Percentiles rank a stretch among this genome's conserved stretches.
Evolutionary conservation across 345 rosid genomes (phyloP).

Genomic region (Kandelia obovata): DNA sequence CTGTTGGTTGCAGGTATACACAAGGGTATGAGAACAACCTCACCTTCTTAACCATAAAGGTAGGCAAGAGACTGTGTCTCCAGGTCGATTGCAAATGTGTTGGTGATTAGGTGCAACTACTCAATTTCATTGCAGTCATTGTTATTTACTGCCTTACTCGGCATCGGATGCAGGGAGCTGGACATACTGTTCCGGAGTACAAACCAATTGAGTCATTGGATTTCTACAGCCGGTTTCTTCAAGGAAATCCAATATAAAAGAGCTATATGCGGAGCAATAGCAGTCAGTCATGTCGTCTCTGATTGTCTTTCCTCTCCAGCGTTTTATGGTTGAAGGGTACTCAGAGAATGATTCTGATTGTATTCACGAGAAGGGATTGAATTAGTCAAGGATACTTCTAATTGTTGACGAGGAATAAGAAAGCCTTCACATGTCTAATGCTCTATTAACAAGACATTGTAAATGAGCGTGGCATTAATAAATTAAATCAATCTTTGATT

Average conservation of each 20-base stretch:
- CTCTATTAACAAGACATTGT: no score
- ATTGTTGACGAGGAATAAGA: no score
- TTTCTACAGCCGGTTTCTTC: slow-evolving; percentile 72
- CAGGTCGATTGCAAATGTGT: not conserved
- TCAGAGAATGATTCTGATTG: no score
- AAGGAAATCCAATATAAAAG: slow-evolving; percentile 44
- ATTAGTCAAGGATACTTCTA: no score
- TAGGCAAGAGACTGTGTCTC: slow-evolving; percentile 5
- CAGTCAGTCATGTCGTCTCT: no score
- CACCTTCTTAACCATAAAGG: slow-evolving; percentile 80
- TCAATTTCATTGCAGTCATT: no score
- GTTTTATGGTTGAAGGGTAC: no score
- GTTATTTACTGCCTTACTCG: not conserved
- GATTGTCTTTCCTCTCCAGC: no score
- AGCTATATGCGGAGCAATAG: not conserved
- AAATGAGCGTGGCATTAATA: no score
- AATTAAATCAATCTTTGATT: no score
- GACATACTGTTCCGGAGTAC: slow-evolving; percentile 87
- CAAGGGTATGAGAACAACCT: slow-evolving; percentile 78
- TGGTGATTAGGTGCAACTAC: not conserved
- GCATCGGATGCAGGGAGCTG: slow-evolving; percentile 60
- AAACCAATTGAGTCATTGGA: slow-evolving; percentile 74
- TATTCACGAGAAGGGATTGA: no score
- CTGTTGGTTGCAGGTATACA: slow-evolving; percentile 39
- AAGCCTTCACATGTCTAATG: no score